A percentile compares a stretch with the other conserved stretches of the same genome.
Evolutionary conservation across 306 rosid genomes (phyloP).

Genomic region (Cyclanthera cordifolia): DNA sequence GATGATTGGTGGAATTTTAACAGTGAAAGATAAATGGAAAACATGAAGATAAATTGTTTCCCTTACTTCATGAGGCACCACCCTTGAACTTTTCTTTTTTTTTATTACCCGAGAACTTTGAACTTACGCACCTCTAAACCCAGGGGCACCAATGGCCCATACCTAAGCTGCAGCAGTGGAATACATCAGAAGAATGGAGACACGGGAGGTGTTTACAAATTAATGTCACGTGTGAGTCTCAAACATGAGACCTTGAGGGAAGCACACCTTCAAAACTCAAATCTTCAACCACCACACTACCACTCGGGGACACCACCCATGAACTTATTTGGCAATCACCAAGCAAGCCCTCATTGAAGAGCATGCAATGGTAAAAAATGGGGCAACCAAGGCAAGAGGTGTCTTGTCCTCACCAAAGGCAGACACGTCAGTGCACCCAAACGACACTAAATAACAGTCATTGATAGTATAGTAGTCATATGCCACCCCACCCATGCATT

Average conservation of each 20-base stretch:
- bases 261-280: too few relatives aligned
- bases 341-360: background rate
- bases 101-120: too few relatives aligned
- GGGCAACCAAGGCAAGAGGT: background rate
- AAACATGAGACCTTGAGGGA: too few relatives aligned
- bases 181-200: too few relatives aligned
- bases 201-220: too few relatives aligned
- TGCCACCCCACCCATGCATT: background rate
- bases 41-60: background rate
- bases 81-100: background rate
- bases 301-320: background rate
- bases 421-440: background rate
- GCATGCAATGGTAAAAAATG: background rate
- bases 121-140: too few relatives aligned
- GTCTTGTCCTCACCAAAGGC: background rate
- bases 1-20: background rate
- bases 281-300: too few relatives aligned
- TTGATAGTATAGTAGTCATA: background rate
- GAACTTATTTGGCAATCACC: background rate
- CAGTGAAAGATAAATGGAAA: background rate
- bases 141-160: too few relatives aligned
- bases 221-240: too few relatives aligned
- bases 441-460: background rate
- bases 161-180: too few relatives aligned
- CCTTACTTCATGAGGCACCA: background rate